These are phyloP conservation scores for Diaporthe amygdali DNA, from an alignment of 2,329 filamentous ascomycete genomes.

Conservation along the genomic window DNA sequence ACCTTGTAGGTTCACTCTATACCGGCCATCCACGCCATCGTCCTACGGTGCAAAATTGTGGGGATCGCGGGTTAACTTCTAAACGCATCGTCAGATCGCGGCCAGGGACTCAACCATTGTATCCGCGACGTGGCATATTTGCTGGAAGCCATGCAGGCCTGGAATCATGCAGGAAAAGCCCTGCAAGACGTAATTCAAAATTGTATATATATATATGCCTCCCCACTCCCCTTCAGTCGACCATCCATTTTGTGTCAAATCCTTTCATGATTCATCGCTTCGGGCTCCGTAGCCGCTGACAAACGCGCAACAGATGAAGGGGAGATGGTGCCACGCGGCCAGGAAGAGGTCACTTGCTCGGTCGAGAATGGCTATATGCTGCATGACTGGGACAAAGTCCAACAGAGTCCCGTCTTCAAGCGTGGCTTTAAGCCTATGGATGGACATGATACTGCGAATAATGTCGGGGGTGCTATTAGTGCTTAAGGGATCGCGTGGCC, in stretches of 20 bases:
- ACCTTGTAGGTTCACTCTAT: background rate
- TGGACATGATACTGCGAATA: background rate
- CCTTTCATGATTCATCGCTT: too few species aligned
- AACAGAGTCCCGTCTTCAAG: background rate
- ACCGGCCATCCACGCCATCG: background rate
- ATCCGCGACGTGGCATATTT: background rate
- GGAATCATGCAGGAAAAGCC: background rate
- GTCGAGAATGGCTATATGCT: slow-evolving; percentile 8
- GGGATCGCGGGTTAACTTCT: background rate
- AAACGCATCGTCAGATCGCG: background rate
- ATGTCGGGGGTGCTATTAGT: background rate
- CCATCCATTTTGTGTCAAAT: too few species aligned
- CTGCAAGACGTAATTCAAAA: background rate
- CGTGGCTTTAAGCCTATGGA: background rate
- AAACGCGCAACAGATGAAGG: too few species aligned
- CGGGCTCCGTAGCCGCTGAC: too few species aligned
- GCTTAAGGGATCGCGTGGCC: background rate
- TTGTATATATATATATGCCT: too few species aligned
- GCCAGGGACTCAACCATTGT: background rate
- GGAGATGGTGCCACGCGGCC: background rate
- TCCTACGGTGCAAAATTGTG: background rate
- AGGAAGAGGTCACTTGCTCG: background rate
- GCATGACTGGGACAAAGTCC: background rate
- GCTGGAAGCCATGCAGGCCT: background rate
- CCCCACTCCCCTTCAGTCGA: too few species aligned